Conservation (phyloP, 1,284 basidiomycete species). For the Cutaneotrichosporon cutaneum region DNA sequence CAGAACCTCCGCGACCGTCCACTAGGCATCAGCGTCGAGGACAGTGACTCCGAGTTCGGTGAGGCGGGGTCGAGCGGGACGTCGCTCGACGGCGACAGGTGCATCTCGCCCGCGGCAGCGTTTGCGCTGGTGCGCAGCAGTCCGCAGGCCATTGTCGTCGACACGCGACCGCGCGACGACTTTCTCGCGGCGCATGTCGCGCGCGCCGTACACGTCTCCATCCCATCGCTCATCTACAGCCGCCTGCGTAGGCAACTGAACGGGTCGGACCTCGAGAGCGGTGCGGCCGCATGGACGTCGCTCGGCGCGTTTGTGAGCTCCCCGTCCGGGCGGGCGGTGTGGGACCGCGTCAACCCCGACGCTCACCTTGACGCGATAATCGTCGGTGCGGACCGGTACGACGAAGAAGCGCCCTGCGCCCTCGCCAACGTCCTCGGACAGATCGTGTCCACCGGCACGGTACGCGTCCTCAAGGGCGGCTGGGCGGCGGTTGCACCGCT, state of each 20-base stretch:
- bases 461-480: slow-evolving; percentile 36
- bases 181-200: slow-evolving; percentile 65
- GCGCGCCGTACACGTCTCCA: slow-evolving; percentile 72
- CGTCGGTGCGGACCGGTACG: slow-evolving; percentile 31
- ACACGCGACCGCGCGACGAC: slow-evolving; percentile 68
- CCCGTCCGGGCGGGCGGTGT: slow-evolving; percentile 63
- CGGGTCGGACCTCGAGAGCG: not conserved
- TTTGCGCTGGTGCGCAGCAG: slow-evolving; percentile 23
- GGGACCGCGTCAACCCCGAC: slow-evolving; percentile 57
- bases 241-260: slow-evolving; percentile 63
- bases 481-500: slow-evolving; percentile 32
- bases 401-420: slow-evolving; percentile 28
- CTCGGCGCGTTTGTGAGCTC: slow-evolving; percentile 75
- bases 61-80: not conserved
- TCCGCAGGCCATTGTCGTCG: slow-evolving; percentile 61
- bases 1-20: slow-evolving; percentile 42
- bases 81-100: slow-evolving; percentile 12
- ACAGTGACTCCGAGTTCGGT: slow-evolving; percentile 22
- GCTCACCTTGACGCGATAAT: slow-evolving; percentile 54
- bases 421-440: slow-evolving; percentile 29
- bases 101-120: slow-evolving; percentile 21
- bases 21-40: slow-evolving; percentile 24
- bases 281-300: slow-evolving; percentile 57
- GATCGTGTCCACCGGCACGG: slow-evolving; percentile 26
- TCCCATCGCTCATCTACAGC: slow-evolving; percentile 80